A percentile compares a stretch with the other conserved stretches of the same genome.
phyloP scores from a whole-genome alignment of 768 basidiomycete species.

The Tylopilus sp. region DNA sequence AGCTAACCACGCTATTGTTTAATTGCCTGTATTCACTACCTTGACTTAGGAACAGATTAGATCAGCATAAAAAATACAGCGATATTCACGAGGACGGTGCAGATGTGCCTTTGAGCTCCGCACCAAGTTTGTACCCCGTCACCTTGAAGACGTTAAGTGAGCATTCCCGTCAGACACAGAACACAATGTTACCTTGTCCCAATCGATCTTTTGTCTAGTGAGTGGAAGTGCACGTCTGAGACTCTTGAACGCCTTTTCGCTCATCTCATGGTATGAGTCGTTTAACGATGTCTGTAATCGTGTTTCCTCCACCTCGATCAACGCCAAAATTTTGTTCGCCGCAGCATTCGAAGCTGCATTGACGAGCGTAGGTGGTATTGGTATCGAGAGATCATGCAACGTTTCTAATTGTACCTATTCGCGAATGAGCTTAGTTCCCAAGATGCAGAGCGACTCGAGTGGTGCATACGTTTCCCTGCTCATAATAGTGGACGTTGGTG shows the following conservation, averaged over 20 bases:
- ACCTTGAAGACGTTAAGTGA: constrained; percentile 33
- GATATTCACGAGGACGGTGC: constrained; percentile 24
- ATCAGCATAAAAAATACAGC: not conserved
- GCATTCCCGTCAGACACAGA: not conserved
- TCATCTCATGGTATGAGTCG: constrained; percentile 83
- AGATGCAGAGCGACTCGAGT: not conserved
- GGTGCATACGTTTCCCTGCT: constrained; percentile 83
- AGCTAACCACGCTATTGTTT: too few species aligned
- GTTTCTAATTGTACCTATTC: constrained; percentile 86
- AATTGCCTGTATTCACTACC: not conserved
- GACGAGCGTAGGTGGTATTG: constrained; percentile 55
- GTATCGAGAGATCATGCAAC: constrained; percentile 61
- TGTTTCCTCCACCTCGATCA: constrained; percentile 77
- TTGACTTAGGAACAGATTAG: not conserved
- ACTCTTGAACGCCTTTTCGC: constrained; percentile 91
- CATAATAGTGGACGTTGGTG: constrained; percentile 93
- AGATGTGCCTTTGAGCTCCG: constrained; percentile 65
- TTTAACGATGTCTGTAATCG: constrained; percentile 77
- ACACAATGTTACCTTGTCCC: constrained; percentile 76
- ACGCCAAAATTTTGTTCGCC: constrained; percentile 71
- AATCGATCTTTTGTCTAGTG: constrained; percentile 91
- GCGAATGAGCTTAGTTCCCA: not conserved
- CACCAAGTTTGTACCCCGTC: constrained; percentile 67
- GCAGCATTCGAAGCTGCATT: constrained; percentile 49
- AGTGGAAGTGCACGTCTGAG: constrained; percentile 87